phyloP scores from a whole-genome alignment of 1,284 basidiomycete genomes.

The Melampsora americana region DNA sequence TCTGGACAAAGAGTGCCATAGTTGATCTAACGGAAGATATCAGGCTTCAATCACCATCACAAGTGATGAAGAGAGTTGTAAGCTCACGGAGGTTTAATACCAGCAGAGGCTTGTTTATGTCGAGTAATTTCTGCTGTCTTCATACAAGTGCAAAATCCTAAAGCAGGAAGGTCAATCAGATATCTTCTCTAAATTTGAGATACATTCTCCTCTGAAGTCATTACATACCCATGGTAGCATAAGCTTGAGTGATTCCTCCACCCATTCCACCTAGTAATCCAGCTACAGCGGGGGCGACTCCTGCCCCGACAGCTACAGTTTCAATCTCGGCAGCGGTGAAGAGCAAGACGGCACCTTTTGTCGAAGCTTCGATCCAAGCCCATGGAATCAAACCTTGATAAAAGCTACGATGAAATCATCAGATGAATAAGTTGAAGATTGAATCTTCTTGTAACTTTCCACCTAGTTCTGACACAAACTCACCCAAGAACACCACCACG shows the following conservation, averaged over 20 bases:
- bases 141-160: slow-evolving; percentile 97
- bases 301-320: slow-evolving; percentile 62
- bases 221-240: slow-evolving; percentile 93
- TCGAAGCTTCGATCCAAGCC: slow-evolving; percentile 99
- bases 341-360: slow-evolving; percentile 92
- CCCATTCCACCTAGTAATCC: slow-evolving; percentile 95
- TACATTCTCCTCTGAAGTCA: slow-evolving; percentile 1
- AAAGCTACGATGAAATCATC: slow-evolving; percentile 54
- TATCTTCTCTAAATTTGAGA: neutral
- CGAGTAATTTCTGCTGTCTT: slow-evolving; percentile 98
- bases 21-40: slow-evolving; percentile 18
- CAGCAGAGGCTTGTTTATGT: slow-evolving; percentile 86
- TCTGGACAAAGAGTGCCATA: slow-evolving; percentile 76
- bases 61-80: slow-evolving; percentile 52
- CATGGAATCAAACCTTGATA: slow-evolving; percentile 99
- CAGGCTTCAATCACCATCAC: neutral
- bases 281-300: slow-evolving; percentile 73
- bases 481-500: slow-evolving; percentile 81
- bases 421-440: neutral
- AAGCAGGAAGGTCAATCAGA: neutral
- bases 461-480: neutral
- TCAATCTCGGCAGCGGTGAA: slow-evolving; percentile 96
- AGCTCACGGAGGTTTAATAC: slow-evolving; percentile 85
- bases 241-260: slow-evolving; percentile 95
- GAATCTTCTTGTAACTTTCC: neutral